Evolutionary conservation across 2,329 filamentous ascomycete species (phyloP), one percentile per base, ranked within the genome.

Genomic region (Exophiala mesophila): DNA sequence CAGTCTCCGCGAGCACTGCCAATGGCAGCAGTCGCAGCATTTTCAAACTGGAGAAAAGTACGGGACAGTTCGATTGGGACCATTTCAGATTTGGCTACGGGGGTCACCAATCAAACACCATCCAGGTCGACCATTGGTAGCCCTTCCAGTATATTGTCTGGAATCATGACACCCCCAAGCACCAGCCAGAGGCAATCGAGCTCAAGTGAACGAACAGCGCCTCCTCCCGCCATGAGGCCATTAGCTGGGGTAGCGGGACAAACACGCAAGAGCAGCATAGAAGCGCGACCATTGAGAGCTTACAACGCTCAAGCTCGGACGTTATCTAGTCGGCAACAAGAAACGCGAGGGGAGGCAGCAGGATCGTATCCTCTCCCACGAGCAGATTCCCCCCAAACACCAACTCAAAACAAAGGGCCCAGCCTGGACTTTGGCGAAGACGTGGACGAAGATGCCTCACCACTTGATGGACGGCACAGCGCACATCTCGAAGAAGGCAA

Each of bases 21-120:
- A 4, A 83, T 94, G 60, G 84, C 83, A 3, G 83, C 95, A 17
- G 87, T 88, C n/a, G 88, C 88, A n/a, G 90, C 88, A n/a, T 94
- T 89, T 79, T 89, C 88, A 34, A 95, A 83, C 63, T 96, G 90
- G 90, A 82, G 89, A 39, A 90, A 84, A 61, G 78, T 76, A 12
- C 75, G 72, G 55, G 76, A 78, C 42, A 66, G 66, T 4, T 66
- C 68, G 12, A 69, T 73, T 31, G 70, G 78, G 38, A 55, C 55
- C 16, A 21, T 57, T 20, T 60, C 57, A 10, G 62, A 69, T 28
- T 41, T 55, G 18, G 54, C 53, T 45, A 49, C 44, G 45, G 41
- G 44, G 41, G 34, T 50, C 17, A 39, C 44, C n/a, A 48, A 56
- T 54, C 67, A 62, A 32, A 85, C 82, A 1, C 82, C 82, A 4